These are phyloP conservation scores for Kuraishia capsulata DNA, from an alignment of 805 yeast genomes.

Conservation along the genomic window DNA sequence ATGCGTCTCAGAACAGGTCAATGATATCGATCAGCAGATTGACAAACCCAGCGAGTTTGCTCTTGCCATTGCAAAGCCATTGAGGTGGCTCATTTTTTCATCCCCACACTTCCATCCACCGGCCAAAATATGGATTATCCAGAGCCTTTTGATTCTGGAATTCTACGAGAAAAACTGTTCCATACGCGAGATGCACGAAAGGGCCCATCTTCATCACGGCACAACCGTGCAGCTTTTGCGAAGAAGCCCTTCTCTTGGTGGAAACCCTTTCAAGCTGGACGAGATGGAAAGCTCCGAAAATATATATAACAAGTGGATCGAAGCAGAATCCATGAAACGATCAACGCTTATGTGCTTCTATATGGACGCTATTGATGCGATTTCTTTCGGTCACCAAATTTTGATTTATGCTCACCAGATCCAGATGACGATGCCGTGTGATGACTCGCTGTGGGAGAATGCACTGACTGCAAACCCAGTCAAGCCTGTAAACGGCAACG, in stretches of 20 bases:
- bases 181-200: slow-evolving; percentile 61
- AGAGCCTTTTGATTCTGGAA: slow-evolving; percentile 64
- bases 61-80: slow-evolving; percentile 40
- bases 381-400: slow-evolving; percentile 67
- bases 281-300: slow-evolving; percentile 9
- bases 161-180: slow-evolving; percentile 71
- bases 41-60: slow-evolving; percentile 28
- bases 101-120: slow-evolving; percentile 72
- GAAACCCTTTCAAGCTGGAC: slow-evolving; percentile 11
- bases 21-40: slow-evolving; percentile 12
- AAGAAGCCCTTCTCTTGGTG: slow-evolving; percentile 9
- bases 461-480: slow-evolving; percentile 5
- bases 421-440: slow-evolving; percentile 54
- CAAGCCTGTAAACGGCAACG: slow-evolving; percentile 23
- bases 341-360: slow-evolving; percentile 76
- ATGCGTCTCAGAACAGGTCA: slow-evolving; percentile 18
- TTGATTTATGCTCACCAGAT: slow-evolving; percentile 50
- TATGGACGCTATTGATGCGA: slow-evolving; percentile 70
- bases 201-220: slow-evolving; percentile 83
- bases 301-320: slow-evolving; percentile 64
- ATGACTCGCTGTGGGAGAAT: slow-evolving; percentile 48
- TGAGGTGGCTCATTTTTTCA: slow-evolving; percentile 63
- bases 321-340: slow-evolving; percentile 69
- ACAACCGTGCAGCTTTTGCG: slow-evolving; percentile 23
- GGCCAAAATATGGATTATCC: slow-evolving; percentile 67